Base-by-base conservation (phyloP, 768 basidiomycete species). In the Termitomyces sp. region DNA sequence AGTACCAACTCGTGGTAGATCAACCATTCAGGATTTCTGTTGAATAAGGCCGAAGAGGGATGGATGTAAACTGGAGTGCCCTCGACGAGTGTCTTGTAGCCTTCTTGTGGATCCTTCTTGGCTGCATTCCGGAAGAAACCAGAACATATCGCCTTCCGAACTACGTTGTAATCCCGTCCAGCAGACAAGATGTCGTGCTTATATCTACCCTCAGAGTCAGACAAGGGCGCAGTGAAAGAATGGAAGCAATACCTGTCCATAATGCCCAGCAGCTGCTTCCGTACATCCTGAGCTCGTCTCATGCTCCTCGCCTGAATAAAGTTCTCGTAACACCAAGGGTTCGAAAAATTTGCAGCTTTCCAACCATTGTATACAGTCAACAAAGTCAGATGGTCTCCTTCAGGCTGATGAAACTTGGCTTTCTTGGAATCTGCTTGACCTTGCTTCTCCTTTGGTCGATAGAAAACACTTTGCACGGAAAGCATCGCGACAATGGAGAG, bases 51-150 rank as follows among this genome's bases (percentile, higher is more conserved):
- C 3, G 94, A 95, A 2, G 96, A 96, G 0, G 94, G 97, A 73
- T 99, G 97, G 55, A 99, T 94, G 72, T 96, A 98, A 51, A 99
- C 95, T 0, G 96, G 97, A n/a, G 97, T 98, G 35, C 94, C 94
- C 73, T 97, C 94, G 3, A 94, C 92, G 12, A 96, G 85, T 0
- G 94, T 96, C 74, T 98, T 99, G 80, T 98, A 99, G 7, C 97
- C 96, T 70, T 98, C 96, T 68, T 94, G 92, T 5, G 92, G 92
- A 67, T 95, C 96, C 72, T 99, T 99, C 79, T 99, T 99, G 28
- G 97, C 97, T 0, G 97, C 95, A 68, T 98, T 90, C 12, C 95
- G 84, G 85, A 99, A 99, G 76, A 92, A 98, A 18, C 97, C 96
- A 24, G 93, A 94, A 69, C 94, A 96, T 61, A 99, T 98, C 9